Evolutionary conservation across 2,329 filamentous ascomycete genomes (phyloP).

Genomic region (Colletotrichum sojae): DNA sequence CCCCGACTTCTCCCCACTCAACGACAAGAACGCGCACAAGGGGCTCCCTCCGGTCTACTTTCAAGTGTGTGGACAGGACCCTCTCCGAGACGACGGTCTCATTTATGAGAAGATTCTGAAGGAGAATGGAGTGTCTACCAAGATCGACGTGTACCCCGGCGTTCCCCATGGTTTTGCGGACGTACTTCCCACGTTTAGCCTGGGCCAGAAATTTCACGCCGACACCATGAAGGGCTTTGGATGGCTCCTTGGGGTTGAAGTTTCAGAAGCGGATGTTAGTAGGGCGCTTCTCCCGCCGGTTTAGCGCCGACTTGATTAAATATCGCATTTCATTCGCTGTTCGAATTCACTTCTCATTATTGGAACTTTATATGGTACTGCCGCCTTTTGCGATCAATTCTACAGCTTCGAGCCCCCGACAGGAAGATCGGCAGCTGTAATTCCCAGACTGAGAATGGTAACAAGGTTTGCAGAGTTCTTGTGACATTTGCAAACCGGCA

Average conservation of each 20-base stretch:
- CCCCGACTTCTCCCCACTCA: conserved; percentile 50
- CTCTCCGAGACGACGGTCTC: conserved; percentile 63
- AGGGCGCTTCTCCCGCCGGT: not conserved
- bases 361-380: too few species aligned
- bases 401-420: too few species aligned
- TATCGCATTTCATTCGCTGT: too few species aligned
- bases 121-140: conserved; percentile 21
- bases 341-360: too few species aligned
- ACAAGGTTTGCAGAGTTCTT: too few species aligned
- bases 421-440: too few species aligned
- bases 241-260: conserved; percentile 14
- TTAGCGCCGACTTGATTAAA: not conserved
- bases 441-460: too few species aligned
- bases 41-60: conserved; percentile 61
- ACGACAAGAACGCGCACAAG: conserved; percentile 48
- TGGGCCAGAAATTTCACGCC: not conserved
- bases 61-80: conserved; percentile 63
- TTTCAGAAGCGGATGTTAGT: not conserved
- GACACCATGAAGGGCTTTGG: conserved; percentile 24
- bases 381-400: too few species aligned
- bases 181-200: not conserved
- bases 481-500: too few species aligned
- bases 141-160: conserved; percentile 28
- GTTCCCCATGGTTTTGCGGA: conserved; percentile 35
- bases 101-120: conserved; percentile 55